phyloP scores from a whole-genome alignment of 2,329 filamentous ascomycete species.

The Arachnopeziza araneosa region DNA sequence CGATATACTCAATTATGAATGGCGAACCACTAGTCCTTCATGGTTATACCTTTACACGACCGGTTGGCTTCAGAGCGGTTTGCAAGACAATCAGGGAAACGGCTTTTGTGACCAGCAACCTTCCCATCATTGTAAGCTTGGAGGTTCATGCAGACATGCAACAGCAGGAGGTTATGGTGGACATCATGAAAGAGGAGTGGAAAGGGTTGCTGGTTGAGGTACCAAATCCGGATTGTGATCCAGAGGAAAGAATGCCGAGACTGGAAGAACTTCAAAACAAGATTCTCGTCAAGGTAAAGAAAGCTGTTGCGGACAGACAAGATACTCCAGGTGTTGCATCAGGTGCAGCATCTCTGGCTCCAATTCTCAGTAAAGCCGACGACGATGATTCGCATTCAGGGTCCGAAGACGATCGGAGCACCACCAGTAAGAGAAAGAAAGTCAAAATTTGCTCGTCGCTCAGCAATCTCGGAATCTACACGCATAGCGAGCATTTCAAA shows the following conservation, averaged over 20 bases:
- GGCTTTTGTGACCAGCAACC: conserved; percentile 68
- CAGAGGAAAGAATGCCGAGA: conserved; percentile 55
- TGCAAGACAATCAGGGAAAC: conserved; percentile 73
- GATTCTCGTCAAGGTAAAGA: conserved; percentile 80
- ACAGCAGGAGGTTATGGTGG: conserved; percentile 88
- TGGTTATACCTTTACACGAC: conserved; percentile 78
- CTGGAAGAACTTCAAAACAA: conserved; percentile 70
- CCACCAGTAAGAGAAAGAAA: conserved; percentile 24
- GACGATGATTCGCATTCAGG: conserved; percentile 26
- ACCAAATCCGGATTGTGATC: conserved; percentile 38
- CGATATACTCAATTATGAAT: conserved; percentile 16
- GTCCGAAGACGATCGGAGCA: conserved; percentile 28
- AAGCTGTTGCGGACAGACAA: conserved; percentile 28
- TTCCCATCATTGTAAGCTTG: conserved; percentile 86
- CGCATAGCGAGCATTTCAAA: conserved; percentile 75
- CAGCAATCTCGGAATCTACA: conserved; percentile 76
- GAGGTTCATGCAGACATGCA: conserved; percentile 80
- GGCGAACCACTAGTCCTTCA: conserved; percentile 78
- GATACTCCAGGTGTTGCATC: background rate
- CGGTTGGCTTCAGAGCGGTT: conserved; percentile 83
- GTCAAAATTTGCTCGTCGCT: conserved; percentile 63
- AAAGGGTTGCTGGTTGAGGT: conserved; percentile 63
- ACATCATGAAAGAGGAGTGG: conserved; percentile 91
- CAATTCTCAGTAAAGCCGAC: conserved; percentile 1
- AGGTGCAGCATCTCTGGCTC: background rate